Conservation (phyloP, 2,329 filamentous ascomycete genomes). For the Ustulina deusta region DNA sequence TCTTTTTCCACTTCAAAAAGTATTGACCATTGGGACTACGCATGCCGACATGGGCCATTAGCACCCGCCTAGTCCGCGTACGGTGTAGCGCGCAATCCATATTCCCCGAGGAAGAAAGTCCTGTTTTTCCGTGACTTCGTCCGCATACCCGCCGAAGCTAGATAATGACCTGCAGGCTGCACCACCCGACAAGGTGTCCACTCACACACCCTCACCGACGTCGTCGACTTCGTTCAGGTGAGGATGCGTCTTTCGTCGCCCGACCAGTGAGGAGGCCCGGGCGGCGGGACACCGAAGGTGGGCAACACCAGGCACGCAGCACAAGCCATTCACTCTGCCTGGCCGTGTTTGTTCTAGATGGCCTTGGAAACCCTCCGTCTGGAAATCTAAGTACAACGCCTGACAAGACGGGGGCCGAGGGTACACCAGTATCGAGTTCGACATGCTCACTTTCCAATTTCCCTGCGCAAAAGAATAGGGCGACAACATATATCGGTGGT, state of each 20-base stretch:
- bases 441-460: neutral
- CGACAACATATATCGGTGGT: neutral
- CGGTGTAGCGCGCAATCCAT: conserved; percentile 23
- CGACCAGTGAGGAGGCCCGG: conserved; percentile 24
- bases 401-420: neutral
- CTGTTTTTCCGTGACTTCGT: conserved; percentile 38
- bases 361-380: neutral
- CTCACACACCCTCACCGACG: conserved; percentile 34
- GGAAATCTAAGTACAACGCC: neutral
- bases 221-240: conserved; percentile 19
- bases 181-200: conserved; percentile 38
- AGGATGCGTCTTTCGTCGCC: conserved; percentile 33
- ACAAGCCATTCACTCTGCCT: neutral
- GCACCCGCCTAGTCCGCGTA: conserved; percentile 9
- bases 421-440: neutral
- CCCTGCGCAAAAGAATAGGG: neutral
- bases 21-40: conserved; percentile 15
- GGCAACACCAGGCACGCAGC: neutral
- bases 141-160: conserved; percentile 51
- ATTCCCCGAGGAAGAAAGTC: conserved; percentile 9
- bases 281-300: conserved; percentile 8
- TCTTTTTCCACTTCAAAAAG: conserved; percentile 1
- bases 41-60: neutral
- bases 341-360: neutral
- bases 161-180: conserved; percentile 46